Evolutionary conservation across 805 yeast genomes (phyloP).

Genomic region (Monosporozyma unispora): DNA sequence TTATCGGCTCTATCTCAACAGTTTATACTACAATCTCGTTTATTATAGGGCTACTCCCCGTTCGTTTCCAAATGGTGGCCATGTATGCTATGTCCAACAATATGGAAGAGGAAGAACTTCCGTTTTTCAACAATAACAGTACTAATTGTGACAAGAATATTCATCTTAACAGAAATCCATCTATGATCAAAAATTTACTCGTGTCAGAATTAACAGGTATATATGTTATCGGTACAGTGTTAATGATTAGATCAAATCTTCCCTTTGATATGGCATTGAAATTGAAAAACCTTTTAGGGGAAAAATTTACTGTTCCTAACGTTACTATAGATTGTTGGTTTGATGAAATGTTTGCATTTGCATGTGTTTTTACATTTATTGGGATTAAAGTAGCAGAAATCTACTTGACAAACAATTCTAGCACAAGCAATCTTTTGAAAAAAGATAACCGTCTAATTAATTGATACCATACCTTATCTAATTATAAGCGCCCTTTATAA

Average conservation of each 20-base stretch:
- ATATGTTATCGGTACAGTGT: slow-evolving; percentile 33
- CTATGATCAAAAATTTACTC: slow-evolving; percentile 33
- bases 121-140: slow-evolving; percentile 8
- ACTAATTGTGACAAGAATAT: too few relatives aligned
- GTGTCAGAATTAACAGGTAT: slow-evolving; percentile 34
- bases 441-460: not conserved
- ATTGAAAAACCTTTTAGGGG: slow-evolving; percentile 28
- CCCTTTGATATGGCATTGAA: slow-evolving; percentile 29
- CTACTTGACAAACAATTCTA: not conserved
- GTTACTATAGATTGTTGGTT: slow-evolving; percentile 34
- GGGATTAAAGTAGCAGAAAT: slow-evolving; percentile 25
- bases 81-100: slow-evolving; percentile 20
- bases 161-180: slow-evolving; percentile 24
- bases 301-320: slow-evolving; percentile 23
- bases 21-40: slow-evolving; percentile 54
- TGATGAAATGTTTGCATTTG: slow-evolving; percentile 30
- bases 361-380: slow-evolving; percentile 26
- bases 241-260: slow-evolving; percentile 34
- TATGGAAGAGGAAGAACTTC: slow-evolving; percentile 12
- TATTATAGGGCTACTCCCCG: slow-evolving; percentile 33
- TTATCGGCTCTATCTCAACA: slow-evolving; percentile 55
- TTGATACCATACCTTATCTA: not conserved
- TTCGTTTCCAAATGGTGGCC: slow-evolving; percentile 26
- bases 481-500: not conserved
- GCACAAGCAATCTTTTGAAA: not conserved